Percentiles rank a stretch among this genome's conserved stretches.
Conservation (phyloP, 169 alveolate genomes). For the Eimeria necatrix region DNA sequence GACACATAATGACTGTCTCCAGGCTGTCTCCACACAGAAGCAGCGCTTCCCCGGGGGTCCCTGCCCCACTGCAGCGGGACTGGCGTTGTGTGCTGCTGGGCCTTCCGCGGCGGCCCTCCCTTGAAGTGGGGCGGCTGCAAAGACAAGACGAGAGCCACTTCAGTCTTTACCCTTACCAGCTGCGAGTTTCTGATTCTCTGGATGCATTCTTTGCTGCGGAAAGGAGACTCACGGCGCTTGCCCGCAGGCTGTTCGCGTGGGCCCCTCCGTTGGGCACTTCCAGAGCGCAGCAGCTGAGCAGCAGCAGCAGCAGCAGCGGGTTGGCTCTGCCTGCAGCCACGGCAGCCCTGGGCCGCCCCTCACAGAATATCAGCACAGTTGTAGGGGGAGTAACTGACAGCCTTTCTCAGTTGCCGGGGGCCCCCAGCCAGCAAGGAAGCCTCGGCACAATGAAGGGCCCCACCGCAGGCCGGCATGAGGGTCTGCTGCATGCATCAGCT, state of each 20-base stretch:
- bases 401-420: not conserved
- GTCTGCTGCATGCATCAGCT: not conserved
- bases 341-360: not conserved
- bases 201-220: not conserved
- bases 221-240: not conserved
- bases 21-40: constrained; percentile 62
- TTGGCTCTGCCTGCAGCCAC: not conserved
- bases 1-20: constrained; percentile 5
- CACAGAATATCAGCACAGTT: not conserved
- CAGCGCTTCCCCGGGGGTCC: constrained; percentile 42
- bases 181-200: constrained; percentile 7
- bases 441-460: not conserved
- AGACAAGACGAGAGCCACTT: constrained; percentile 7
- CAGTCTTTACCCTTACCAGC: constrained; percentile 64
- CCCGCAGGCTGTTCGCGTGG: not conserved
- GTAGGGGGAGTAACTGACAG: constrained; percentile 2
- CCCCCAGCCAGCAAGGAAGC: not conserved
- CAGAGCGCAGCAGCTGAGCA: not conserved
- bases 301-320: constrained; percentile 41
- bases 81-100: constrained; percentile 79
- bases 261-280: not conserved
- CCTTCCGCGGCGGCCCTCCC: constrained; percentile 75
- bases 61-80: constrained; percentile 79
- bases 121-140: constrained; percentile 76
- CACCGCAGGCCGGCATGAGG: not conserved